These are phyloP conservation scores for Pseudocercospora macadamiae DNA, from an alignment of 2,329 filamentous ascomycete species.

Conservation along the genomic window DNA sequence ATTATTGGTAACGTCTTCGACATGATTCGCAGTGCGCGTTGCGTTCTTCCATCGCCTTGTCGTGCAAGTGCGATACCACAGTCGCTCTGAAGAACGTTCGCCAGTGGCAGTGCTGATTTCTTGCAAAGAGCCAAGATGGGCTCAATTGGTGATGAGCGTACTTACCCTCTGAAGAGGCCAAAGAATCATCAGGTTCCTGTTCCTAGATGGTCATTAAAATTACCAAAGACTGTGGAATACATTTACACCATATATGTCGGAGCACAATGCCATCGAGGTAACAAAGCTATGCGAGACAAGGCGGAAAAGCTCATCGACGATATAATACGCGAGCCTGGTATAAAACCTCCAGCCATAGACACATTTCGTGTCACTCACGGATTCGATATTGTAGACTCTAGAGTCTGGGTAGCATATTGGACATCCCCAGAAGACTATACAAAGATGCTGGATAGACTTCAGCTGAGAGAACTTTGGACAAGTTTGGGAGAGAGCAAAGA, in stretches of 20 bases:
- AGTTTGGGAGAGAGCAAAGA: constrained; percentile 18
- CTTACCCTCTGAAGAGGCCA: constrained; percentile 39
- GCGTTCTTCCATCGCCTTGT: not conserved
- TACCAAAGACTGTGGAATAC: constrained; percentile 30
- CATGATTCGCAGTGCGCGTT: not conserved
- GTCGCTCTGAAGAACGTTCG: not conserved
- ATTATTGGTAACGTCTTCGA: not conserved
- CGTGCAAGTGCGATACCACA: not conserved
- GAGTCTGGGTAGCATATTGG: constrained; percentile 41
- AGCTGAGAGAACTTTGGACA: constrained; percentile 28
- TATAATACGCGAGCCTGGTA: constrained; percentile 24
- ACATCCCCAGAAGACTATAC: constrained; percentile 23
- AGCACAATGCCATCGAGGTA: constrained; percentile 33
- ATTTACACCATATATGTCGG: constrained; percentile 41
- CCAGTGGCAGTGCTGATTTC: not conserved
- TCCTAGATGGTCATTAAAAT: constrained; percentile 37
- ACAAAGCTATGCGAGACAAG: constrained; percentile 13
- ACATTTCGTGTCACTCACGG: constrained; percentile 37
- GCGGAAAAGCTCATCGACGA: constrained; percentile 26
- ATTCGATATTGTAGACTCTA: constrained; percentile 29
- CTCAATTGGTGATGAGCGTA: constrained; percentile 24
- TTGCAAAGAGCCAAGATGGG: constrained; percentile 12
- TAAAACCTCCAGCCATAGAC: constrained; percentile 27
- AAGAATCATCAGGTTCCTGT: constrained; percentile 39
- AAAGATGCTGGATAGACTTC: constrained; percentile 20